A percentile compares a stretch with the other conserved stretches of the same genome.
Evolutionary conservation across 371 early-diverging fungal species (phyloP).

Genomic region (Quaeritorhiza haematococci): DNA sequence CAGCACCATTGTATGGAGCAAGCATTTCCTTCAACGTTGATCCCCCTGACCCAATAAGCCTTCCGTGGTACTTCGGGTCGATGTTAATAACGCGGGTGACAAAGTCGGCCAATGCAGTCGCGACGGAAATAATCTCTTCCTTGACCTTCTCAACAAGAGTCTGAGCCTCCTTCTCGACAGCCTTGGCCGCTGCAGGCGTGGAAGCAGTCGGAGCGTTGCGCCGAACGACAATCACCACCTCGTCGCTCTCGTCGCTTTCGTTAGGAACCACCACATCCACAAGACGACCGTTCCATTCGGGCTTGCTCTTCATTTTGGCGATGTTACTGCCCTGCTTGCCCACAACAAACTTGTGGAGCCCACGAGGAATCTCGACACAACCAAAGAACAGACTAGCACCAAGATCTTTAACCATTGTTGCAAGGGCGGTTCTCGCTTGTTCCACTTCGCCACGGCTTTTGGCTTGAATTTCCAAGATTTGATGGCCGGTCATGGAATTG

Average conservation of each 20-base stretch:
- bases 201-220: conserved; percentile 29
- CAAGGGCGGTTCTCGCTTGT: conserved; percentile 24
- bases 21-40: conserved; percentile 58
- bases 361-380: conserved; percentile 69
- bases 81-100: conserved; percentile 55
- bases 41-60: conserved; percentile 71
- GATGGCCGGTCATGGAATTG: background rate
- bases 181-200: conserved; percentile 16
- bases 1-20: conserved; percentile 55
- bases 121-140: conserved; percentile 55
- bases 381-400: conserved; percentile 48
- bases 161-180: conserved; percentile 43
- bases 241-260: conserved; percentile 54
- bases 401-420: conserved; percentile 20
- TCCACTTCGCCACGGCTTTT: conserved; percentile 29
- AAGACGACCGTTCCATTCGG: conserved; percentile 32
- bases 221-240: conserved; percentile 69
- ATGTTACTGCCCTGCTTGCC: conserved; percentile 77
- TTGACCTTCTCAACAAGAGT: conserved; percentile 56
- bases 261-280: conserved; percentile 71
- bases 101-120: conserved; percentile 54
- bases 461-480: conserved; percentile 38
- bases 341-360: conserved; percentile 71
- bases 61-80: conserved; percentile 69
- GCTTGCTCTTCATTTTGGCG: conserved; percentile 29